phyloP scores from a whole-genome alignment of 179 eudicot species.

The Corrigiola litoralis region DNA sequence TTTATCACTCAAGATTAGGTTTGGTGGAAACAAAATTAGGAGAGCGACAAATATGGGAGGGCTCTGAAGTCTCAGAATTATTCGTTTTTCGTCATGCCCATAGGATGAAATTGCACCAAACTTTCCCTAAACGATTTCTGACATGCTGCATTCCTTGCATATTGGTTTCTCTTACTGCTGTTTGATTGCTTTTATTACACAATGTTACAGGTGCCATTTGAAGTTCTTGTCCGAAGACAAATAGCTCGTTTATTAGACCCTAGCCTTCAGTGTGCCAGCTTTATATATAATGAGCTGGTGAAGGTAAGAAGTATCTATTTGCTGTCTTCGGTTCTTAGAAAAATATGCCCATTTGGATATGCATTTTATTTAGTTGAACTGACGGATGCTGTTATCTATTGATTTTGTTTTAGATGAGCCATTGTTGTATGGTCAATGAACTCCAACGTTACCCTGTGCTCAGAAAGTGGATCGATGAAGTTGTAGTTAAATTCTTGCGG shows the following conservation, averaged over 20 bases:
- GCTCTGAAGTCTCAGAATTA: conserved; percentile 1
- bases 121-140: not conserved
- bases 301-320: conserved; percentile 30
- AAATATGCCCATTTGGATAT: not conserved
- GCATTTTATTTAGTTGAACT: not conserved
- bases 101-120: not conserved
- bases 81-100: too few species aligned
- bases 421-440: conserved; percentile 71
- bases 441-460: conserved; percentile 87
- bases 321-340: not conserved
- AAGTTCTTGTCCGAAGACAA: conserved; percentile 62
- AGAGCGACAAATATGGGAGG: not conserved
- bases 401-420: conserved; percentile 66
- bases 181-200: conserved; percentile 8
- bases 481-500: conserved; percentile 68
- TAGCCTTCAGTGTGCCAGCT: conserved; percentile 52
- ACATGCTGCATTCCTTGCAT: conserved; percentile 11
- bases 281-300: conserved; percentile 46
- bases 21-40: not conserved
- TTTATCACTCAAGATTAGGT: not conserved
- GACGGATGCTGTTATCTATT: not conserved
- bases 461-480: conserved; percentile 87
- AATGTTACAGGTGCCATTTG: conserved; percentile 50
- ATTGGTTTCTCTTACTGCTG: not conserved
- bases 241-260: conserved; percentile 58